Evolutionary conservation across 768 basidiomycete species (phyloP), one percentile per base, ranked within the genome.

Genomic region (Phanerochaete carnosa): DNA sequence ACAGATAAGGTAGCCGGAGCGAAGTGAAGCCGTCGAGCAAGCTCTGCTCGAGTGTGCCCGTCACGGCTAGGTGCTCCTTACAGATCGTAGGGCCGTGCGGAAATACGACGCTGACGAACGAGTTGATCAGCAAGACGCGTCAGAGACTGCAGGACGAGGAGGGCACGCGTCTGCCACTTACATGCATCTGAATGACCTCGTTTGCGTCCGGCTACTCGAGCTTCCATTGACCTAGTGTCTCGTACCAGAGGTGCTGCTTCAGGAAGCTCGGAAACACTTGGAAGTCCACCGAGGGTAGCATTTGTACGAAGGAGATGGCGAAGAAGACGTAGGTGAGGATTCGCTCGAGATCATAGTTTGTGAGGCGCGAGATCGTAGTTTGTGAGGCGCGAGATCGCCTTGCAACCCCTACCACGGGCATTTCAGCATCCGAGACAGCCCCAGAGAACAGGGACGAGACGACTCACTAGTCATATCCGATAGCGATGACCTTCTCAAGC

Each of bases 181-280:
- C 77, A 46, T 75, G 70, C 2, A 66, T 65, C 55, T 76, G 73
- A 26, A 77, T 74, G 59, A 72, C 28, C 9, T 23, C 5, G 2
- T 72, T 70, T 3, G 76, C 74, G 6, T 65, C 71, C 9, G 72
- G 71, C 45, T 65, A 64, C 33, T 79, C 66, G 58, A 75, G 77
- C 54, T 63, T 64, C 78, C 78, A 80, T 60, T 80, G 81, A 4
- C 79, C 80, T 55, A 73, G 64, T 13, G 76, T 55, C 19, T 79
- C 78, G 25, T 70, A 72, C 19, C 78, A 77, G 55, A 72, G 62
- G 16, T n/a, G n/a, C n/a, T n/a, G n/a, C n/a, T 11, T 1, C 54
- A 71, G 57, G 54, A 65, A 66, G 35, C 70, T 69, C 28, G 75
- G 64, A 23, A 71, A 7, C 39, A 13, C 23, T 11, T 72, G 60